Percentiles rank a stretch among this genome's conserved stretches.
These are phyloP conservation scores for Camelina sativa DNA, from an alignment of 345 rosid genomes.

Conservation along the genomic window DNA sequence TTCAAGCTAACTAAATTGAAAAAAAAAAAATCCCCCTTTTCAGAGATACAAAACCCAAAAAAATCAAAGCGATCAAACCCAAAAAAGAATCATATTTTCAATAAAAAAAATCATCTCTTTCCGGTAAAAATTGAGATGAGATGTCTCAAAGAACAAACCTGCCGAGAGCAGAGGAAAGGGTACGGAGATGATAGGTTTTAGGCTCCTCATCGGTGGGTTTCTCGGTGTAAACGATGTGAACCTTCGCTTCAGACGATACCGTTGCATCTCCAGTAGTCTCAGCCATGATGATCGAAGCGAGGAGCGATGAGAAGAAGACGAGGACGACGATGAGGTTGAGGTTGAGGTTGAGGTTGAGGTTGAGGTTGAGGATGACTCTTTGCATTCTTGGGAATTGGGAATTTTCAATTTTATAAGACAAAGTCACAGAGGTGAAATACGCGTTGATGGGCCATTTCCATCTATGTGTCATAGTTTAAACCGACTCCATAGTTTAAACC, in stretches of 20 bases:
- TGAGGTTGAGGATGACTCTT: slow-evolving; percentile 15
- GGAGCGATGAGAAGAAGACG: slow-evolving; percentile 11
- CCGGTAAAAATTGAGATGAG: not conserved
- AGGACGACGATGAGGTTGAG: slow-evolving; percentile 1
- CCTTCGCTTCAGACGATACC: slow-evolving; percentile 47
- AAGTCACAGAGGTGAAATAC: not conserved
- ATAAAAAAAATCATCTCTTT: not conserved
- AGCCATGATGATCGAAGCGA: slow-evolving; percentile 52
- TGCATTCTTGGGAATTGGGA: slow-evolving; percentile 23
- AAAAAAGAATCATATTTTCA: not conserved
- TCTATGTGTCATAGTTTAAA: not conserved
- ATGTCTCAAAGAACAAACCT: slow-evolving; percentile 46
- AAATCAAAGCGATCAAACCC: slow-evolving; percentile 1
- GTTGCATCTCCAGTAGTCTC: slow-evolving; percentile 42
- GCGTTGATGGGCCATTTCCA: slow-evolving; percentile 5
- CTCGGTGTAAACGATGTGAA: slow-evolving; percentile 85
- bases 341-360: not conserved
- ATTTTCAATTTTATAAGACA: slow-evolving; percentile 1
- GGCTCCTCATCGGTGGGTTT: slow-evolving; percentile 67
- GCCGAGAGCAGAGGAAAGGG: slow-evolving; percentile 79
- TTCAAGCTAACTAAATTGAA: not conserved
- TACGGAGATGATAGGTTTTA: slow-evolving; percentile 66
- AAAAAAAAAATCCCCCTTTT: not conserved
- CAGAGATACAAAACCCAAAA: not conserved
- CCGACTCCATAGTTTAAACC: no score